These are phyloP conservation scores for Hypsizygus ulmarius DNA, from an alignment of 1,284 basidiomycete species.

Conservation along the genomic window DNA sequence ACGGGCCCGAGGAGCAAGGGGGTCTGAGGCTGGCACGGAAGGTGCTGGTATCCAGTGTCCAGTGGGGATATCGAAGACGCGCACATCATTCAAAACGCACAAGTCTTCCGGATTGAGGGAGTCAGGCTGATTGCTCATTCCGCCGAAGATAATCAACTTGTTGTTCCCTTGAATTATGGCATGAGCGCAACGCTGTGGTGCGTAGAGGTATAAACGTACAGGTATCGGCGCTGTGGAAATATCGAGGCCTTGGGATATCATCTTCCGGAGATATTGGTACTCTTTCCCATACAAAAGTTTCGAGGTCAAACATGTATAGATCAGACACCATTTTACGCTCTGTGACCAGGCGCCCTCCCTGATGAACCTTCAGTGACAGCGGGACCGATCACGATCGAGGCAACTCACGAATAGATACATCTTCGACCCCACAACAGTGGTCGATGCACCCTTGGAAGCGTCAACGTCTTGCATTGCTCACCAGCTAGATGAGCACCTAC, in stretches of 20 bases:
- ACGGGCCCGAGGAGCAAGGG: slow-evolving; percentile 69
- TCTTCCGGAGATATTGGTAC: slow-evolving; percentile 63
- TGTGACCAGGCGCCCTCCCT: slow-evolving; percentile 86
- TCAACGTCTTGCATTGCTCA: neutral
- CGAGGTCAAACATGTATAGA: slow-evolving; percentile 83
- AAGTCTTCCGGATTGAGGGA: slow-evolving; percentile 68
- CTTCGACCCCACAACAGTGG: slow-evolving; percentile 79
- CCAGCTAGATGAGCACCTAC: slow-evolving; percentile 46
- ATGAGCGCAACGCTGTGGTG: neutral
- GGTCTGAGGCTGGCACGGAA: slow-evolving; percentile 34
- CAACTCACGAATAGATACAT: slow-evolving; percentile 82
- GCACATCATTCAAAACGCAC: slow-evolving; percentile 82
- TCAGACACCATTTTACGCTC: slow-evolving; percentile 86
- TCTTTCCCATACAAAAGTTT: slow-evolving; percentile 75
- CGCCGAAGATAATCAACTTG: slow-evolving; percentile 87
- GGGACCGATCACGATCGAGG: slow-evolving; percentile 4
- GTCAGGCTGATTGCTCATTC: slow-evolving; percentile 80
- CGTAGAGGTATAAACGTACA: slow-evolving; percentile 49
- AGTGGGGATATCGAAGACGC: slow-evolving; percentile 75
- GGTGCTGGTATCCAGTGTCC: slow-evolving; percentile 67
- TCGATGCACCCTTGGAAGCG: slow-evolving; percentile 67
- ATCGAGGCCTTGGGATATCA: slow-evolving; percentile 72
- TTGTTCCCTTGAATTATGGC: slow-evolving; percentile 64
- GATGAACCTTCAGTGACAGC: slow-evolving; percentile 16
- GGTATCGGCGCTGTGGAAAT: slow-evolving; percentile 89